Percentiles rank a stretch among this genome's conserved stretches.
Evolutionary conservation across 352 stramenopile species (phyloP).

Genomic region (Globisporangium spiculum): DNA sequence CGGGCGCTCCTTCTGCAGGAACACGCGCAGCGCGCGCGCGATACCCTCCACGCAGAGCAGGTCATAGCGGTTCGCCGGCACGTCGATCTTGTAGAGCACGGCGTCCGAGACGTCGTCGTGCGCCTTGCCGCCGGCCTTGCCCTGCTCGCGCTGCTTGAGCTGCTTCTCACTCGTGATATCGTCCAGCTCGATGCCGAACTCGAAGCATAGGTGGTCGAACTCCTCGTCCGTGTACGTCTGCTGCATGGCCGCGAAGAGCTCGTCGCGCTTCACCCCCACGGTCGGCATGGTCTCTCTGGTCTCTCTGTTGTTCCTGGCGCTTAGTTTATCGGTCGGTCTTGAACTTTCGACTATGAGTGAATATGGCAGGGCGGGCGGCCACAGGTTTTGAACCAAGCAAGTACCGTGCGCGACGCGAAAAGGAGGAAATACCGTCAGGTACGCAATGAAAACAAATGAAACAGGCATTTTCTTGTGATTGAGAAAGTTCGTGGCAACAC

Average conservation of each 20-base stretch:
- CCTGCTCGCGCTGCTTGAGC: constrained; percentile 85
- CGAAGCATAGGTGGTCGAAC: constrained; percentile 99
- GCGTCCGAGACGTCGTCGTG: constrained; percentile 68
- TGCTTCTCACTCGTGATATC: constrained; percentile 87
- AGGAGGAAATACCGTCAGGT: too few relatives aligned
- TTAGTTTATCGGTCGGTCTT: too few relatives aligned
- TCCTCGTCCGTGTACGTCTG: constrained; percentile 97
- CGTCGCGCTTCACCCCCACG: constrained; percentile 95
- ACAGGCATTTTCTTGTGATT: constrained; percentile 9
- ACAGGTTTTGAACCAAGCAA: constrained; percentile 1
- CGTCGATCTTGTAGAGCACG: constrained; percentile 99
- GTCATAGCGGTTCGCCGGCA: constrained; percentile 99
- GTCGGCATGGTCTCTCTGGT: constrained; percentile 92
- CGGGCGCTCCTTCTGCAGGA: constrained; percentile 94
- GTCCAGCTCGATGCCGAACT: constrained; percentile 99
- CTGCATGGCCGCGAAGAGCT: constrained; percentile 96
- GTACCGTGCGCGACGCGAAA: too few relatives aligned
- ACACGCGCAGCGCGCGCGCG: constrained; percentile 94
- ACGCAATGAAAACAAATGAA: not conserved
- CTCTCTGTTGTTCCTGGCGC: not conserved
- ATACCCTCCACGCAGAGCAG: constrained; percentile 99
- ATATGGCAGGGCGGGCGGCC: not conserved
- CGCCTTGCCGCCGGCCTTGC: constrained; percentile 45
- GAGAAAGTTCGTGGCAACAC: too few relatives aligned
- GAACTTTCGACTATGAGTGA: too few relatives aligned